Conservation (phyloP, 768 basidiomycete genomes). For the Kondoa subrosea region DNA sequence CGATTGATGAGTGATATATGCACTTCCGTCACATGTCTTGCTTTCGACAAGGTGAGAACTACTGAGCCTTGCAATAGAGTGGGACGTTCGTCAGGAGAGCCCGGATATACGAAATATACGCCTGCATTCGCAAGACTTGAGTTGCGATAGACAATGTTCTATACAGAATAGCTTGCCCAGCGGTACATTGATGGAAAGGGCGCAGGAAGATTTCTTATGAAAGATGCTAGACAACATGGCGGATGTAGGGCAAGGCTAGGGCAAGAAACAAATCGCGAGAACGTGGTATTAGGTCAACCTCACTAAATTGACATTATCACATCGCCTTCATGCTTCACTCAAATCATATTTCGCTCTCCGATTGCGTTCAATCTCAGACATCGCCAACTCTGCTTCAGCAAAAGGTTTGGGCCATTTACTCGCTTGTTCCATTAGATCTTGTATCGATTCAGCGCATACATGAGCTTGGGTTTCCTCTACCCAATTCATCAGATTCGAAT, state of each 20-base stretch:
- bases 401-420: not conserved
- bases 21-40: not conserved
- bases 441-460: not conserved
- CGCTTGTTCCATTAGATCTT: not conserved
- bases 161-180: no score
- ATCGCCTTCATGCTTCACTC: no score
- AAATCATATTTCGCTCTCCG: no score
- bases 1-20: not conserved
- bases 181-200: no score
- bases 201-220: no score
- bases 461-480: not conserved
- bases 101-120: not conserved
- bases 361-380: not conserved
- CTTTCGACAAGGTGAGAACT: not conserved
- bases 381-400: not conserved
- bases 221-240: no score
- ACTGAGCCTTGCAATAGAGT: not conserved
- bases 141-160: no score
- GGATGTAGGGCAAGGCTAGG: no score
- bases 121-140: no score
- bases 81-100: not conserved
- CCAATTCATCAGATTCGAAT: not conserved
- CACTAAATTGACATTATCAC: no score
- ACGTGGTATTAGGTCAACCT: no score
- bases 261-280: no score